These are phyloP conservation scores for Suhomyces canberraensis DNA, from an alignment of 805 yeast species.

Conservation along the genomic window DNA sequence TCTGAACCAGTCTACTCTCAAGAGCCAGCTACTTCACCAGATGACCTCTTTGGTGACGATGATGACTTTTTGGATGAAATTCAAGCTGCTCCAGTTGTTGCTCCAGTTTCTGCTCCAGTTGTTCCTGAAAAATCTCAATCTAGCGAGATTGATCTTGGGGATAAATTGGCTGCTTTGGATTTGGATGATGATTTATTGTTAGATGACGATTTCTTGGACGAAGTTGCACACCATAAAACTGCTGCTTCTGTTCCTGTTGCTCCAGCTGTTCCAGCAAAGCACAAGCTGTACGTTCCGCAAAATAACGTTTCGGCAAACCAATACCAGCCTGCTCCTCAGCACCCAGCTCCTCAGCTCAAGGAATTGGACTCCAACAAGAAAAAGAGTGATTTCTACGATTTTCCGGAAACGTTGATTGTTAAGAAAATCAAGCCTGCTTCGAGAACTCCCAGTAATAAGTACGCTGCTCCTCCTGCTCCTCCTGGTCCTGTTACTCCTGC, in stretches of 20 bases:
- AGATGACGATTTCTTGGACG: constrained; percentile 39
- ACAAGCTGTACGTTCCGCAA: background rate
- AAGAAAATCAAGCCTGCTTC: constrained; percentile 38
- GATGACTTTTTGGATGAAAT: constrained; percentile 17
- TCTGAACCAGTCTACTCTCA: background rate
- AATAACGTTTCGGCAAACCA: background rate
- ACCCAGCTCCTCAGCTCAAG: background rate
- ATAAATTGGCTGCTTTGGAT: constrained; percentile 14
- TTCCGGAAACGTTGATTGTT: constrained; percentile 56
- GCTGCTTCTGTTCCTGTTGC: too few relatives aligned
- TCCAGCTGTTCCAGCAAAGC: constrained; percentile 16
- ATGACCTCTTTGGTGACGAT: constrained; percentile 16
- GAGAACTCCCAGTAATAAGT: constrained; percentile 26
- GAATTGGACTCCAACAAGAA: constrained; percentile 31
- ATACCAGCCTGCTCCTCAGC: constrained; percentile 13
- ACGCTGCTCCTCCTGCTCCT: constrained; percentile 13
- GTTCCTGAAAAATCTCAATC: background rate
- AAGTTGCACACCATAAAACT: too few relatives aligned
- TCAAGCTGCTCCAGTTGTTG: too few relatives aligned
- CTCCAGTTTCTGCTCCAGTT: too few relatives aligned
- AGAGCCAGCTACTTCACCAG: background rate
- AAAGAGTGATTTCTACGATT: constrained; percentile 75
- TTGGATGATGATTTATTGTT: constrained; percentile 31
- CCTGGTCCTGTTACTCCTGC: constrained; percentile 8
- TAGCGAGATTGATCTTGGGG: constrained; percentile 1